These are phyloP conservation scores for Alnus rubra DNA, from an alignment of 306 rosid genomes.

Conservation along the genomic window DNA sequence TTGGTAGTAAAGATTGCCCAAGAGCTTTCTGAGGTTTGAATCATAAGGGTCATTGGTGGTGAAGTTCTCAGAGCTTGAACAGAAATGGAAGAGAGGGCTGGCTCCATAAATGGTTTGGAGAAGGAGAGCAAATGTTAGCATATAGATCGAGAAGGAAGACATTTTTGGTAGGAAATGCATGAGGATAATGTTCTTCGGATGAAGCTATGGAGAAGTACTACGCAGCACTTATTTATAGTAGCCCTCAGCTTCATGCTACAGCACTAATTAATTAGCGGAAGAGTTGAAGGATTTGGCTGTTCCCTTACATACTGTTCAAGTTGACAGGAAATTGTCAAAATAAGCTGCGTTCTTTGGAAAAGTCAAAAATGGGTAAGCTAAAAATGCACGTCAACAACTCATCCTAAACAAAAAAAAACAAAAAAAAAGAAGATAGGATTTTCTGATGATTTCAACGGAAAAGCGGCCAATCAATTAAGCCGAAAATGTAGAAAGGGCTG, in stretches of 20 bases:
- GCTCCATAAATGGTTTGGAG: constrained; percentile 7
- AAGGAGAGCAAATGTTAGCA: neutral
- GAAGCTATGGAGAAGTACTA: neutral
- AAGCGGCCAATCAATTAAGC: too few species aligned
- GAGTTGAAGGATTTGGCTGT: too few species aligned
- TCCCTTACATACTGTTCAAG: neutral
- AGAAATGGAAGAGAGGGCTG: constrained; percentile 7
- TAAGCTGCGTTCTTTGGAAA: neutral
- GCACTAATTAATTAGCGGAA: too few species aligned
- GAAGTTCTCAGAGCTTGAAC: constrained; percentile 8
- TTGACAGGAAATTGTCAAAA: neutral
- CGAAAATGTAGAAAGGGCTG: too few species aligned
- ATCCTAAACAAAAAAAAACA: neutral
- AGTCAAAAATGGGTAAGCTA: neutral
- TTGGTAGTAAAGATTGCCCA: neutral
- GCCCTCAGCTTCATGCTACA: neutral
- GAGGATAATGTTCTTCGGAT: too few species aligned
- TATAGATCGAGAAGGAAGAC: neutral
- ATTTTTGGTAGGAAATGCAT: neutral
- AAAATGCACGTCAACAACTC: too few species aligned
- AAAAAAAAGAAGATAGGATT: too few species aligned
- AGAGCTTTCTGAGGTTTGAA: constrained; percentile 1
- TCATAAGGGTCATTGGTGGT: constrained; percentile 3
- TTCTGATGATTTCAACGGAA: too few species aligned
- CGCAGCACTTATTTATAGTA: too few species aligned